These are phyloP conservation scores for Imleria badia DNA, from an alignment of 768 basidiomycete genomes.

Conservation along the genomic window DNA sequence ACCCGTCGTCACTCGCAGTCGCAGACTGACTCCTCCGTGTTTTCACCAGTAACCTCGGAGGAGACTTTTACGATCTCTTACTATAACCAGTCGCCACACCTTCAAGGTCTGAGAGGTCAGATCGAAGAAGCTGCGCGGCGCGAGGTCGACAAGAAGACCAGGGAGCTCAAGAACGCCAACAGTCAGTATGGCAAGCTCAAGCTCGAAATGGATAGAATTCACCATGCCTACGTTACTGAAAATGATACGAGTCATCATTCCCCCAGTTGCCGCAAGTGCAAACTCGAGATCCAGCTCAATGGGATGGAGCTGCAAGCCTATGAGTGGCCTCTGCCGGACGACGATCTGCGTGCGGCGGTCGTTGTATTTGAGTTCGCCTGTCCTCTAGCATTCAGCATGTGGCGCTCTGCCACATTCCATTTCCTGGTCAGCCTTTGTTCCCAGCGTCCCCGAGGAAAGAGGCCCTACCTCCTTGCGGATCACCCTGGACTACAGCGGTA, in stretches of 20 bases:
- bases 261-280: conserved; percentile 22
- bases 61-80: conserved; percentile 36
- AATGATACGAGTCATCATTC: neutral
- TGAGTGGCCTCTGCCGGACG: conserved; percentile 47
- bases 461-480: neutral
- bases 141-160: conserved; percentile 18
- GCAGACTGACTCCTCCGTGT: conserved; percentile 31
- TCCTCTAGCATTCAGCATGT: conserved; percentile 38
- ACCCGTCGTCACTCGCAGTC: conserved; percentile 21
- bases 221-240: neutral
- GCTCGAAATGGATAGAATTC: neutral
- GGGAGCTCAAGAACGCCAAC: conserved; percentile 29
- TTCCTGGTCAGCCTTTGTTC: conserved; percentile 38
- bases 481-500: neutral
- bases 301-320: conserved; percentile 35
- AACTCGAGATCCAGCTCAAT: conserved; percentile 15
- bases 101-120: conserved; percentile 20
- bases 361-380: conserved; percentile 43
- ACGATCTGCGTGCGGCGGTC: conserved; percentile 16
- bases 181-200: neutral
- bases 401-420: conserved; percentile 29
- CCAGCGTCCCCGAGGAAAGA: neutral
- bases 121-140: conserved; percentile 31
- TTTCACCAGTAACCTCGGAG: conserved; percentile 18
- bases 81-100: conserved; percentile 21